Conservation (phyloP, 371 early-diverging fungal species). For the Lichtheimia ornata region DNA sequence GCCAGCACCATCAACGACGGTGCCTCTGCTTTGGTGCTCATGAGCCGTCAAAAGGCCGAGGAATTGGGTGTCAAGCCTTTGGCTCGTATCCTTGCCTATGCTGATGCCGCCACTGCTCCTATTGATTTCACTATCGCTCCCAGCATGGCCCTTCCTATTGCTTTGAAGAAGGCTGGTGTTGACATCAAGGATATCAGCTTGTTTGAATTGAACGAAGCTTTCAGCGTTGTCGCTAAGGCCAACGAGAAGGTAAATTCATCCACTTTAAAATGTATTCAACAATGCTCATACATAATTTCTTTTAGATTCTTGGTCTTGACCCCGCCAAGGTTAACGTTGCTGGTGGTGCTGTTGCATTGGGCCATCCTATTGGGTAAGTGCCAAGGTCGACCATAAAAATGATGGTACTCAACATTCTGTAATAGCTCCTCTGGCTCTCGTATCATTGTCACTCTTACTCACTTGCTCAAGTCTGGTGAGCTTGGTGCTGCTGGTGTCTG, state of each 20-base stretch:
- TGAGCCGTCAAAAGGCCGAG: slow-evolving; percentile 76
- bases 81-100: slow-evolving; percentile 77
- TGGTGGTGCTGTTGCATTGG: slow-evolving; percentile 93
- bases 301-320: slow-evolving; percentile 58
- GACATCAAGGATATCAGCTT: slow-evolving; percentile 72
- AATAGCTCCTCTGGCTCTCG: slow-evolving; percentile 81
- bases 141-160: slow-evolving; percentile 88
- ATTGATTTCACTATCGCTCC: slow-evolving; percentile 95
- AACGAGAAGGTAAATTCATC: slow-evolving; percentile 59
- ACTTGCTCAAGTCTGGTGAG: slow-evolving; percentile 77
- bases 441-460: slow-evolving; percentile 85
- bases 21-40: slow-evolving; percentile 92
- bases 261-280: slow-evolving; percentile 2
- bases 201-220: slow-evolving; percentile 96
- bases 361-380: slow-evolving; percentile 88
- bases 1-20: slow-evolving; percentile 95
- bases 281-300: slow-evolving; percentile 40
- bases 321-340: slow-evolving; percentile 78
- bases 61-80: slow-evolving; percentile 82
- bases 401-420: not conserved
- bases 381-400: too few relatives aligned
- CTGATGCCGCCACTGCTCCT: slow-evolving; percentile 86
- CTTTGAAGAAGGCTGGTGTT: slow-evolving; percentile 77
- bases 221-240: slow-evolving; percentile 87
- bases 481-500: slow-evolving; percentile 88